These are phyloP conservation scores for Plasmopara viticola DNA, from an alignment of 352 stramenopile species.

Conservation along the genomic window DNA sequence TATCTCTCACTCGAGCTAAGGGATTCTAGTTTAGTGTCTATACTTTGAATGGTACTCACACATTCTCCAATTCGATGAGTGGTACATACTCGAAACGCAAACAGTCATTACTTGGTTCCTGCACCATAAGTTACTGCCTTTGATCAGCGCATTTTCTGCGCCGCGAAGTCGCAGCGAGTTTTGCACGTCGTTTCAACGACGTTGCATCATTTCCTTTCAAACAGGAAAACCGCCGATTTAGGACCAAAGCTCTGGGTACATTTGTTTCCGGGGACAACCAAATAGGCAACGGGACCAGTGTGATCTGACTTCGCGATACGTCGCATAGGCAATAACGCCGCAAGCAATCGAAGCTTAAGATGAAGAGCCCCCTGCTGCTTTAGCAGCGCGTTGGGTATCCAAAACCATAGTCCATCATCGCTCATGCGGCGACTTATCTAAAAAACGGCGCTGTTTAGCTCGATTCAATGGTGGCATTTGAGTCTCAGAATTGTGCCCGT, in stretches of 20 bases:
- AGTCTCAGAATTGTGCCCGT: constrained; percentile 25
- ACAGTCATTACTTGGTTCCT: no score
- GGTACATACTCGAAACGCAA: no score
- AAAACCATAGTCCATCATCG: constrained; percentile 21
- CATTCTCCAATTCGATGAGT: no score
- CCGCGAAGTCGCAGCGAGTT: not conserved
- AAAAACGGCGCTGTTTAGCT: constrained; percentile 40
- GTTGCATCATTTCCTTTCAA: not conserved
- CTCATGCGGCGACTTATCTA: constrained; percentile 31
- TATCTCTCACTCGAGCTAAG: no score
- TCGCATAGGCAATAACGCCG: not conserved
- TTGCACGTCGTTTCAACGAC: no score
- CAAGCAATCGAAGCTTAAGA: not conserved
- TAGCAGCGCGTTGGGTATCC: not conserved
- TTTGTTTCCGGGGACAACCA: not conserved
- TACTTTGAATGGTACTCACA: no score
- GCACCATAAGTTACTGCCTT: not conserved
- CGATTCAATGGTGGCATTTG: constrained; percentile 34
- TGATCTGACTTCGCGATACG: not conserved
- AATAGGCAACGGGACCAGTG: not conserved
- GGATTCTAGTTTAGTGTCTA: no score
- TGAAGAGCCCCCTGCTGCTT: not conserved
- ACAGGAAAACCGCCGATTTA: not conserved
- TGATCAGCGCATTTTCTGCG: constrained; percentile 13
- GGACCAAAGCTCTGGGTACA: not conserved